Base-by-base conservation (phyloP, 768 basidiomycete species). In the Suillus luteus region DNA sequence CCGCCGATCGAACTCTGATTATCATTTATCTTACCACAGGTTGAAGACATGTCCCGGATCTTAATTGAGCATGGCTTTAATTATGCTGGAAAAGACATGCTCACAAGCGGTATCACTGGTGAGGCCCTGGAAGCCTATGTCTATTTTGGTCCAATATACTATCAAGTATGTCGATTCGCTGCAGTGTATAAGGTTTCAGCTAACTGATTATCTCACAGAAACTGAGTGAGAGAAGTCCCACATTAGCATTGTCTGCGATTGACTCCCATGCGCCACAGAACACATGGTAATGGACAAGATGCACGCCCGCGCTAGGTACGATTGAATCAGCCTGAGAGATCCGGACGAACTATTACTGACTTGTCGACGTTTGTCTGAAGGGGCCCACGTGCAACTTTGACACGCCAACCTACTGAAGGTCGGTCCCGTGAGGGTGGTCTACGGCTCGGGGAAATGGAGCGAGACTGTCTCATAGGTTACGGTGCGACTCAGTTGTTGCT, bases 261-360 rank as follows among this genome's bases (percentile, higher is more conserved):
- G n/a, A 70, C 67, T 69, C 60, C 64, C 67, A 64, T 61, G 27
- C 64, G 27, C 44, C 58, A 46, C 68, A 92, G 89, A 96, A 81
- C 96, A 96, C 80, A 99, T 99, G 96, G 96, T 99, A 59, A 92
- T 98, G 90, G 97, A 99, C 83, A 99, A 99, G 83, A 99, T 99
- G 97, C 97, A 99, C 70, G 97, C 97, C 68, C 90, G 97, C 63
- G 95, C 97, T 59, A 90, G 94, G 93, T 90, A 75, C 70, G 82
- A 70, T 59, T 61, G 59, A 43, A 33, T 31, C 46, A 38, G 59
- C 52, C 60, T 64, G 66, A 68, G 59, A 60, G 67, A 64, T 60
- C 48, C 35, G 60, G 58, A 31, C 22, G 9, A 31, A 40, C 33
- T 37, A 35, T 66, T 49, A 66, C 68, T 64, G 62, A 68, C 59